Conservation (phyloP, 495 filamentous ascomycete genomes). For the Xylaria telfairii region DNA sequence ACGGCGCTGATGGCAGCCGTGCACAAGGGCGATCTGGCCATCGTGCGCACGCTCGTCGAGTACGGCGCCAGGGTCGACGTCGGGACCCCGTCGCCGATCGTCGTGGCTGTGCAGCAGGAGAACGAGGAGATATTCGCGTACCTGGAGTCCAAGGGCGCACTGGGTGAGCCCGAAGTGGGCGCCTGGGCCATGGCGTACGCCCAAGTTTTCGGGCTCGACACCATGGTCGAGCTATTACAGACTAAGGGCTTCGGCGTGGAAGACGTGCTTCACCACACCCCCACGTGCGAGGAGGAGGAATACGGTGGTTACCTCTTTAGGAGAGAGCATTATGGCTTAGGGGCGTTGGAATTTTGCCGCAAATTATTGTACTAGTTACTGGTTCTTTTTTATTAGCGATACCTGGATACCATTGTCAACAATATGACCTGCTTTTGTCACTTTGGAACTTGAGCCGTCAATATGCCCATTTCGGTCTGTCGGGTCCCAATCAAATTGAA, state of each 20-base stretch:
- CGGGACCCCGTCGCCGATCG: slow-evolving; percentile 24
- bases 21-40: slow-evolving; percentile 33
- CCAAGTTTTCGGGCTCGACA: slow-evolving; percentile 24
- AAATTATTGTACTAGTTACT: slow-evolving; percentile 19
- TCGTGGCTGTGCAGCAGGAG: slow-evolving; percentile 26
- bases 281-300: slow-evolving; percentile 26
- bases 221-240: slow-evolving; percentile 25
- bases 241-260: slow-evolving; percentile 10
- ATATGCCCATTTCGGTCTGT: background rate
- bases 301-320: slow-evolving; percentile 24
- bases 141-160: slow-evolving; percentile 21
- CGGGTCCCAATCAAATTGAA: background rate
- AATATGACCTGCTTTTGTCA: slow-evolving; percentile 9
- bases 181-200: slow-evolving; percentile 32
- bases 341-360: slow-evolving; percentile 22
- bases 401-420: slow-evolving; percentile 6
- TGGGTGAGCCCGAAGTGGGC: slow-evolving; percentile 21
- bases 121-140: slow-evolving; percentile 23
- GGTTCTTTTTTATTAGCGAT: slow-evolving; percentile 16
- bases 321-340: slow-evolving; percentile 23
- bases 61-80: slow-evolving; percentile 41
- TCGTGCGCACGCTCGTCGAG: slow-evolving; percentile 39
- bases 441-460: background rate
- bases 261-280: slow-evolving; percentile 23
- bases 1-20: slow-evolving; percentile 49